These are phyloP conservation scores for Cochlearia excelsa DNA, from an alignment of 345 rosid genomes.

Conservation along the genomic window DNA sequence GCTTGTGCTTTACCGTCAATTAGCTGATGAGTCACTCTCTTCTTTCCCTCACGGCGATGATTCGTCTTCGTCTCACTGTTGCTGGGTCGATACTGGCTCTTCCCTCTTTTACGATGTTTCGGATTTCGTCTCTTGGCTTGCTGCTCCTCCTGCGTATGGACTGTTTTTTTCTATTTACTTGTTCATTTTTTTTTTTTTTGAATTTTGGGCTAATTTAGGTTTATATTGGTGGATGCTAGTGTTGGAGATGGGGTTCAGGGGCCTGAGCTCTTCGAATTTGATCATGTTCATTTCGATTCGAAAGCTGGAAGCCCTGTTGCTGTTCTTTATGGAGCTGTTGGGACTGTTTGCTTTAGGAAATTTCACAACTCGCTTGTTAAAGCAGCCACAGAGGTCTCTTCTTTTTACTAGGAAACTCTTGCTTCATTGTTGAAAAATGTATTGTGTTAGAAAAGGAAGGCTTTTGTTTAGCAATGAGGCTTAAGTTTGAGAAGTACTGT, in stretches of 20 bases:
- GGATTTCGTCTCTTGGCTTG: conserved; percentile 66
- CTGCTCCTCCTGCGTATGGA: conserved; percentile 49
- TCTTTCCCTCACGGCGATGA: conserved; percentile 71
- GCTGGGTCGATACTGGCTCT: conserved; percentile 94
- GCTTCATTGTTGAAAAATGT: not conserved
- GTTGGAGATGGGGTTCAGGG: conserved; percentile 60
- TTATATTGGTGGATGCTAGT: conserved; percentile 41
- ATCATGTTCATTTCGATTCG: conserved; percentile 69
- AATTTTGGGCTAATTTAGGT: conserved; percentile 9
- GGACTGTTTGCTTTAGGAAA: conserved; percentile 73
- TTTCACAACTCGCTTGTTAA: conserved; percentile 63
- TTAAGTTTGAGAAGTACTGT: not conserved
- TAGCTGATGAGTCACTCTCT: conserved; percentile 94
- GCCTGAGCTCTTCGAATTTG: conserved; percentile 82
- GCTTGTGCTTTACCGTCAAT: conserved; percentile 81
- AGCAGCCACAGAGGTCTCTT: conserved; percentile 70
- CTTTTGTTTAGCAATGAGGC: not conserved
- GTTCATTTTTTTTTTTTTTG: conserved; percentile 2
- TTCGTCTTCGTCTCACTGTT: conserved; percentile 62
- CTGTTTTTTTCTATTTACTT: conserved; percentile 5
- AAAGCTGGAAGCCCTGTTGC: conserved; percentile 59
- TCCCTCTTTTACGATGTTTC: conserved; percentile 66
- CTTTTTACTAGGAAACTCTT: not conserved
- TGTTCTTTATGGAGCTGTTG: conserved; percentile 90
- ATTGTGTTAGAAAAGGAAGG: not conserved